Evolutionary conservation across 2,329 filamentous ascomycete species (phyloP), one percentile per base, ranked within the genome.

Genomic region (Sodiomyces alkalinus): DNA sequence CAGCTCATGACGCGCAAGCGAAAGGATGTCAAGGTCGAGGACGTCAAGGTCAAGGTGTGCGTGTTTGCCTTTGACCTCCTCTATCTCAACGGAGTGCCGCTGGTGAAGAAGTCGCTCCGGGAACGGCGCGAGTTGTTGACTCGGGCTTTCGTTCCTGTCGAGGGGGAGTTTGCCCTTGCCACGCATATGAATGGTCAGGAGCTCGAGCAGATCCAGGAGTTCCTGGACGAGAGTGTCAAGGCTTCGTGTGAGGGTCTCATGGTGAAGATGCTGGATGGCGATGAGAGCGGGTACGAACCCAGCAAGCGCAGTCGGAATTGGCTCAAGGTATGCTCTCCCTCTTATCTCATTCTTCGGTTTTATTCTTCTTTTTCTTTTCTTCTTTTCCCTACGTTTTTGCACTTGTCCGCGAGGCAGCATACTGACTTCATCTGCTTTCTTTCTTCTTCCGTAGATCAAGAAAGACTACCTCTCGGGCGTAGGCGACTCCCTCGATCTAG

Each of bases 251-350:
- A 98, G 59, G 90, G 90, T 8, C 62, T 98, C 29, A 98, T 98
- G 90, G 90, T 98, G 10, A 98, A 98, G 62, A 98, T 98, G 90
- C 58, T 98, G 33, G 87, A 96, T 49, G 90, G 87, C 1, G 62
- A 70, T 6, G 87, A 94, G 53, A 92, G 82, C 41, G 82, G 81
- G 42, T 98, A 98, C 48, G 87, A 96, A 55, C 90, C 90, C 13
- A 92, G 82, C 45, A 93, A 92, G 51, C 78, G 90, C 39, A 92
- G 82, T 54, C 80, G 90, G 34, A 98, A 98, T 48, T 98, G 90
- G 90, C 78, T 98, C 39, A 98, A 98, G 65, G 78, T 80, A 38
- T 27, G 20, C 16, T 19, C 11, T 28, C 16, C 11, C 23, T 8
- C 12, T 23, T 17, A 10, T 25, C 19, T 16, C 8, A 22, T 8